Base-by-base conservation (phyloP, 371 early-diverging fungal species). In the Rhizopus delemar region DNA sequence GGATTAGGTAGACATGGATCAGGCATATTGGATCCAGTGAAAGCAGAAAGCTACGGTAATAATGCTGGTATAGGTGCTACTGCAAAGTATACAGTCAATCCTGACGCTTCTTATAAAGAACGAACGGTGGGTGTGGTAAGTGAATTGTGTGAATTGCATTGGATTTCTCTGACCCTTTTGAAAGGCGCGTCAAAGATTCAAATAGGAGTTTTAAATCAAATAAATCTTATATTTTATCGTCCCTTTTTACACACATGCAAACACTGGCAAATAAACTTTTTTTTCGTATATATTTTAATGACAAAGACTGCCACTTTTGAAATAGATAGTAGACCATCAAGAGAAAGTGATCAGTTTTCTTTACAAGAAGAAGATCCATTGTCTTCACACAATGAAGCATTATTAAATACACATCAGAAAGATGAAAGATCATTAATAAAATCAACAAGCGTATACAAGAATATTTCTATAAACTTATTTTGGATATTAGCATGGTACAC, bases 401-500 rank as follows among this genome's bases (percentile, higher is more conserved):
- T 66, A 48, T 45, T 65, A 9, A 56, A 60, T 48, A 39, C 34
- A 53, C 53, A 28, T 57, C 53, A 6, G 34, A 55, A 48, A 48
- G 31, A 45, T 41, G 64, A 63, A 50, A 36, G 61, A 12, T 29
- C 48, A 43, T 15, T 15, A 22, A 22, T 22, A 43, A 43, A 43
- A 43, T 15, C 43, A 13, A 15, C 5, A 12, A 48, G 8, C 48
- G 5, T 48, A 29, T 29, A 29, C 29, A 48, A 48, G 15, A 22
- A 48, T 29, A 48, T 48, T 4, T 69, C 68, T 11, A 69, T 76
- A 32, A 79, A 79, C 51, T 15, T 79, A 15, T 60, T 74, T 29
- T 79, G 80, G 80, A 74, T 79, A 53, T 41, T 76, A 28, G 69
- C 69, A 48, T 79, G 79, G 73, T 74, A 73, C 41, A 59, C 54